phyloP scores from a whole-genome alignment of 75 land plant species.

The Selaginella tamariscina region DNA sequence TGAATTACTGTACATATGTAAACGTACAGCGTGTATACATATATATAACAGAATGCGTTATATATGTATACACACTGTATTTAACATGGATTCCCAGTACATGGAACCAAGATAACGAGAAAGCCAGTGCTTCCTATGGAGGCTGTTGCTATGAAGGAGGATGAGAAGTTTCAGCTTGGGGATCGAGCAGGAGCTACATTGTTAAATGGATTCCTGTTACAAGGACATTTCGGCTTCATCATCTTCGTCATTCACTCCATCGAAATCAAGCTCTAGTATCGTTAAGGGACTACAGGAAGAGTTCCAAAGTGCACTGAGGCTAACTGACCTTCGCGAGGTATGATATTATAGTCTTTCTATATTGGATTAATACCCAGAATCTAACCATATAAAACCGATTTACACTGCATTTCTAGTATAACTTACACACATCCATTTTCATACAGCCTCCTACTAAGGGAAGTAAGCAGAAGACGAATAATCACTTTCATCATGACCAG shows the following conservation, averaged over 20 bases:
- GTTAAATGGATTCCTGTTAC: conserved; percentile 16
- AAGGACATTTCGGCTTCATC: conserved; percentile 15
- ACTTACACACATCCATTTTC: no score
- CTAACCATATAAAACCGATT: no score
- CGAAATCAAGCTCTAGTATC: conserved; percentile 5
- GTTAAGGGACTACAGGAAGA: conserved; percentile 3
- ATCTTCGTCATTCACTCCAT: neutral
- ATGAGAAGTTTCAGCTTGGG: conserved; percentile 19
- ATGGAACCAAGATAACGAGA: conserved; percentile 22
- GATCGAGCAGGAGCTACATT: conserved; percentile 21
- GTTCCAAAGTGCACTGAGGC: neutral
- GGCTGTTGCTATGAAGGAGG: conserved; percentile 5
- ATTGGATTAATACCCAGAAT: no score
- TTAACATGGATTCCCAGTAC: conserved; percentile 10
- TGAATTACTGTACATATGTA: no score
- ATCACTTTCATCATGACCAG: no score
- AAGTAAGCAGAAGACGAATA: no score
- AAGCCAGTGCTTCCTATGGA: neutral
- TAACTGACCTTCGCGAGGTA: no score
- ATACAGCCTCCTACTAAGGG: no score
- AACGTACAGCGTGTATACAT: no score
- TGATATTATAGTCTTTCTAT: no score
- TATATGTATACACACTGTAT: neutral
- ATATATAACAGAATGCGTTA: no score
- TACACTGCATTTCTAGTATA: no score